A percentile compares a stretch with the other conserved stretches of the same genome.
Conservation (phyloP, 768 basidiomycete genomes). For the Lyophyllum shimeji region DNA sequence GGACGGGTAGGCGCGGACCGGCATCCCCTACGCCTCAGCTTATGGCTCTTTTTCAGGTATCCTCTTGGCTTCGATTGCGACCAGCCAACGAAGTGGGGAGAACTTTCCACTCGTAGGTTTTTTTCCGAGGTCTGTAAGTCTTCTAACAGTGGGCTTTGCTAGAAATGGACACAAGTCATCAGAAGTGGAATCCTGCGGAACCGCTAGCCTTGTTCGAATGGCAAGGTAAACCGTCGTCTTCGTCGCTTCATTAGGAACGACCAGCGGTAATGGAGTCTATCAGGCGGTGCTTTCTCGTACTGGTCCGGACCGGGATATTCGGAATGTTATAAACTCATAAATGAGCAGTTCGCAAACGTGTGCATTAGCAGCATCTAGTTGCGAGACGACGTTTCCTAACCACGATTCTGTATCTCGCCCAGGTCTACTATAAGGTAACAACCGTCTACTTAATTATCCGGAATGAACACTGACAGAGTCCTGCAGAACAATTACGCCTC, state of each 20-base stretch:
- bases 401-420: background rate
- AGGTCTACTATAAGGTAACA: conserved; percentile 34
- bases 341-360: conserved; percentile 38
- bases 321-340: conserved; percentile 32
- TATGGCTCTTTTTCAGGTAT: conserved; percentile 34
- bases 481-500: conserved; percentile 35
- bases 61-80: conserved; percentile 69
- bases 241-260: background rate
- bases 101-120: conserved; percentile 31
- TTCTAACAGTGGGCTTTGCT: background rate
- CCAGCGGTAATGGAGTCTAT: background rate
- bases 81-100: conserved; percentile 53
- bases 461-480: background rate
- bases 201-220: conserved; percentile 37
- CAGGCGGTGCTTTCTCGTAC: conserved; percentile 36
- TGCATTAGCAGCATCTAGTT: background rate
- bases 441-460: background rate
- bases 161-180: conserved; percentile 33
- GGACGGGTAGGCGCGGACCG: conserved; percentile 23
- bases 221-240: conserved; percentile 25
- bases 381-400: background rate
- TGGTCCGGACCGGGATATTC: conserved; percentile 37
- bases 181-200: conserved; percentile 33
- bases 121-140: background rate
- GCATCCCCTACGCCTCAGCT: background rate